A percentile compares a stretch with the other conserved stretches of the same genome.
These are phyloP conservation scores for Calycina herbarum DNA, from an alignment of 2,329 filamentous ascomycete species.

Conservation along the genomic window DNA sequence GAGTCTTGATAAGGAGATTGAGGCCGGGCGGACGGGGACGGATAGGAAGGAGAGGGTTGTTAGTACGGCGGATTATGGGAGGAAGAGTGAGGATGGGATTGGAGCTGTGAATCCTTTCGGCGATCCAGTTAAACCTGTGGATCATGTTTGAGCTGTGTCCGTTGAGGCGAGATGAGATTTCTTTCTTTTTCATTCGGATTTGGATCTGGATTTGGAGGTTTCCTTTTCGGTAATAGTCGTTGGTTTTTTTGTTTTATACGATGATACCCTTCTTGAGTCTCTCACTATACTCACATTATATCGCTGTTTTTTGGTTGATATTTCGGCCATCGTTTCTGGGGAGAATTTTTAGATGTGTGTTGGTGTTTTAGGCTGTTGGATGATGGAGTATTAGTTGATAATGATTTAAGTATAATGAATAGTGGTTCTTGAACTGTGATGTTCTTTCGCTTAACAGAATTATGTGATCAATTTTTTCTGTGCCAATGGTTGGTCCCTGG, in stretches of 20 bases:
- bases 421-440: too few species aligned
- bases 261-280: slow-evolving; percentile 33
- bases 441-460: too few species aligned
- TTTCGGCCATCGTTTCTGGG: neutral
- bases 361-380: too few species aligned
- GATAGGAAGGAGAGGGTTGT: slow-evolving; percentile 17
- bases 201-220: neutral
- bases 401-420: too few species aligned
- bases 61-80: slow-evolving; percentile 28
- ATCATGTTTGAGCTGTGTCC: slow-evolving; percentile 27
- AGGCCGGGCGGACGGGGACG: slow-evolving; percentile 9
- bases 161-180: neutral
- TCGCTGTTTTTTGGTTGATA: neutral
- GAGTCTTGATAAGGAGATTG: slow-evolving; percentile 29
- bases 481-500: too few species aligned
- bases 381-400: too few species aligned
- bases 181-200: neutral
- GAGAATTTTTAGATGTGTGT: too few species aligned
- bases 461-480: too few species aligned
- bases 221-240: slow-evolving; percentile 1
- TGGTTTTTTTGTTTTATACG: slow-evolving; percentile 11
- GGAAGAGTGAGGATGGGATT: slow-evolving; percentile 32
- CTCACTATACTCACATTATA: slow-evolving; percentile 19
- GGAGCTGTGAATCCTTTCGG: slow-evolving; percentile 31
- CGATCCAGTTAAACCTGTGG: slow-evolving; percentile 33